Evolutionary conservation across 257 asterid genomes (phyloP), one percentile per base, ranked within the genome.

Genomic region (Ehretia macrophylla): DNA sequence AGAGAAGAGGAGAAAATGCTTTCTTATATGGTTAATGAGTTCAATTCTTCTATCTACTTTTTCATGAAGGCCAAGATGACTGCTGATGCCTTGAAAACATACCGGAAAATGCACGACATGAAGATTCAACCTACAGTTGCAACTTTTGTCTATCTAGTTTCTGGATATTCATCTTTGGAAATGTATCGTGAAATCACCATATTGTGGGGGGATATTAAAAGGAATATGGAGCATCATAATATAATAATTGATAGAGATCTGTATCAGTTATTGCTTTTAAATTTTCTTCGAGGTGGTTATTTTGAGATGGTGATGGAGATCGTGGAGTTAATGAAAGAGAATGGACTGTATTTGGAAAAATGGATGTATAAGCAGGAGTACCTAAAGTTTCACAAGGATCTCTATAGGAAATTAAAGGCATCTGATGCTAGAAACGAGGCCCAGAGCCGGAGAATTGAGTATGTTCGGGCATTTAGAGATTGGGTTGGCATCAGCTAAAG

Each of bases 241-340:
- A 48, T 75, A 35, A 62, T 73, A 62, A 75, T 60, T 60, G 27
- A 73, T 68, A 76, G 95, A 69, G 95, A 84, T 75, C 50, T 88
- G 56, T 84, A 79, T 4, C 97, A 88, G 76, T 50, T 82, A 14
- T 50, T 92, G 65, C 57, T 92, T 54, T 44, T 81, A 72, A 81
- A 63, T 84, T 86, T 92, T 64, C 68, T 92, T 44, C 72, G 85
- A 44, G 99, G 95, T 23, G 99, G 97, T 47, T 92, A 88, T 66
- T 92, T 92, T 60, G 90, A 86, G 71, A 86, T 91, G 82, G 86
- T 78, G 57, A 74, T 88, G 95, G 97, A 92, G 75, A 76, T 84
- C n/a, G 70, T 79, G 61, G 70, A 74, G 56, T 61, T 81, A 44
- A 92, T 86, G 96, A 77, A 62, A 79, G 78, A 79, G 74, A 75